Evolutionary conservation across 2,329 filamentous ascomycete genomes (phyloP), one percentile per base, ranked within the genome.

Genomic region (Balansia obtecta): DNA sequence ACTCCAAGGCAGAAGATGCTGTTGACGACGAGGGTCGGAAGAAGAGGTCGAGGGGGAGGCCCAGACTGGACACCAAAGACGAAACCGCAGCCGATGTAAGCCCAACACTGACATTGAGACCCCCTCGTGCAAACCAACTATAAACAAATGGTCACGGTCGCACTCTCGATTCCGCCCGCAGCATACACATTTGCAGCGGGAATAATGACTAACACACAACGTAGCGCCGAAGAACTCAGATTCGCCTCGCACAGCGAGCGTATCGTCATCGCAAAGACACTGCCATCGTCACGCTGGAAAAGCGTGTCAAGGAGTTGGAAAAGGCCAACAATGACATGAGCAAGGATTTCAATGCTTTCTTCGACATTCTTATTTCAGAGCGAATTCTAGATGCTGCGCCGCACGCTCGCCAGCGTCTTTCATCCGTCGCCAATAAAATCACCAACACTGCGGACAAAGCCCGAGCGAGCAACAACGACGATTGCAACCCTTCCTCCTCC

Each of bases 221-320:
- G 40, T 40, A 86, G 85, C 83, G 88, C 54, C 84, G 89, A 48
- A 79, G 89, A 50, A 91, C 87, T 5, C 89, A 95, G 63, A 93
- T 95, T 55, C 82, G 89, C 22, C 76, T 91, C 50, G 89, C 89
- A 2, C 89, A 95, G 64, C 75, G 88, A 56, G 88, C 88, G 1
- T 95, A 95, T 61, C 80, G 89, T 15, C 80, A 85, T 60, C 82
- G 89, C 48, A 95, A 95, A 66, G 89, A 95, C 61, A 83, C 77
- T 20, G 85, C 86, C 5, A 91, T 95, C 50, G 76, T 80, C 30
- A 80, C 79, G 1, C 73, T 95, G 11, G 83, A 88, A 61, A 75
- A 79, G 49, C 76, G 83, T 53, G 86, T 91, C 27, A 71, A 81
- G 49, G 74, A 79, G 22, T 75, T 94, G n/a, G 78, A 83, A 52